Evolutionary conservation across 768 basidiomycete genomes (phyloP), one percentile per base, ranked within the genome.

Genomic region (Tulasnella sp.): DNA sequence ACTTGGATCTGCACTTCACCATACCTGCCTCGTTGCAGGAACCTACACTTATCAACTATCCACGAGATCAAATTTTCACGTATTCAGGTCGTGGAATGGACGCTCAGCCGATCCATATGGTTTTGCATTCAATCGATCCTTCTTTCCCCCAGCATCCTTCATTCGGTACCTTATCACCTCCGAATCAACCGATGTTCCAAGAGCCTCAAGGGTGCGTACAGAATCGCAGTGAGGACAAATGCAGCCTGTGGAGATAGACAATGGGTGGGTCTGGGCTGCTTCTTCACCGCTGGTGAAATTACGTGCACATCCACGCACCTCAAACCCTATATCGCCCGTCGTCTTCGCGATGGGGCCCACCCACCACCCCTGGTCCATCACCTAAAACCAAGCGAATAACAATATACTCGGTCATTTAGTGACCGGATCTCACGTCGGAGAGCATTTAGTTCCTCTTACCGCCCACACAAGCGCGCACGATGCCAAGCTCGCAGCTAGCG

Each of bases 341-440:
- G 66, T 71, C 34, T 67, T 64, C 2, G 85, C 86, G 19, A 88
- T 81, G 0, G 85, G 86, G 0, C 87, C 87, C 2, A 72, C 70
- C 66, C 80, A 88, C 80, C 82, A 88, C 13, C 74, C 78, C 65
- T 90, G 85, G 60, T 78, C 72, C 80, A 89, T 89, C 51, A 74
- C 80, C 4, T 84, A 81, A 4, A 88, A 72, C 26, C 53, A 19
- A 1, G 10, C 15, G 10, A 38, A 42, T 21, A 41, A 19, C 34
- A 11, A 7, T 29, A n/a, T n/a, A n/a, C n/a, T n/a, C n/a, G n/a
- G n/a, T n/a, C n/a, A n/a, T n/a, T n/a, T n/a, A n/a, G n/a, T n/a
- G n/a, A n/a, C n/a, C n/a, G n/a, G n/a, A n/a, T n/a, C n/a, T n/a
- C n/a, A n/a, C n/a, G n/a, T n/a, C n/a, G n/a, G n/a, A n/a, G n/a